A percentile compares a stretch with the other conserved stretches of the same genome.
These are phyloP conservation scores for Lupinus albus DNA, from an alignment of 306 rosid genomes.

Conservation along the genomic window DNA sequence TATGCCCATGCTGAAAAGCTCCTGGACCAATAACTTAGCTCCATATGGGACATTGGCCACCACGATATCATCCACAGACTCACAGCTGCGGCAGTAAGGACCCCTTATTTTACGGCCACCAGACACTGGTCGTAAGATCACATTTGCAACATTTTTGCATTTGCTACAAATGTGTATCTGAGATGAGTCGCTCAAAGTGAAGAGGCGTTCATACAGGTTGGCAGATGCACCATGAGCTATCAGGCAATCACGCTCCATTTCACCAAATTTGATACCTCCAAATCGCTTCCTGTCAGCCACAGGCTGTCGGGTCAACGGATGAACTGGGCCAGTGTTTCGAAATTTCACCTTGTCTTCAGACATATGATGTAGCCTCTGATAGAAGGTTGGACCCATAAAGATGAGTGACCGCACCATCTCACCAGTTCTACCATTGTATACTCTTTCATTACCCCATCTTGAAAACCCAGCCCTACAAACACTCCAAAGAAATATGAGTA, in stretches of 20 bases:
- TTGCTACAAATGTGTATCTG: conserved; percentile 75
- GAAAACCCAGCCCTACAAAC: conserved; percentile 81
- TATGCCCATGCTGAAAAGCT: conserved; percentile 99
- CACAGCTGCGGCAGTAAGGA: conserved; percentile 79
- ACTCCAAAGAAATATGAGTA: conserved; percentile 39
- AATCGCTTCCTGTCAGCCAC: conserved; percentile 95
- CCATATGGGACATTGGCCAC: conserved; percentile 85
- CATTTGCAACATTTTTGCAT: conserved; percentile 76
- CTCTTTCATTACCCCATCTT: conserved; percentile 92
- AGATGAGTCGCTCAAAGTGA: conserved; percentile 84
- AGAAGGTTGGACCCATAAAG: conserved; percentile 97
- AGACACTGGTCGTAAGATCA: conserved; percentile 65
- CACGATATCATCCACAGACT: conserved; percentile 73
- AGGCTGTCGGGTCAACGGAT: conserved; percentile 96
- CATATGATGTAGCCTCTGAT: conserved; percentile 94
- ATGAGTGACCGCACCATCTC: conserved; percentile 83
- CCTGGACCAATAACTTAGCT: conserved; percentile 83
- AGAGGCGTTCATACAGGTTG: conserved; percentile 89
- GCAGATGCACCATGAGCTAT: conserved; percentile 97
- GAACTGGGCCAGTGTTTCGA: conserved; percentile 96
- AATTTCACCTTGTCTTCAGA: conserved; percentile 94
- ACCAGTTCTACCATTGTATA: conserved; percentile 87
- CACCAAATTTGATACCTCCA: conserved; percentile 96
- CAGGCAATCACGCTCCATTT: conserved; percentile 98
- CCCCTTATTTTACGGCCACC: conserved; percentile 91